These are phyloP conservation scores for Phialophora tarda DNA, from an alignment of 2,329 filamentous ascomycete genomes.

Conservation along the genomic window DNA sequence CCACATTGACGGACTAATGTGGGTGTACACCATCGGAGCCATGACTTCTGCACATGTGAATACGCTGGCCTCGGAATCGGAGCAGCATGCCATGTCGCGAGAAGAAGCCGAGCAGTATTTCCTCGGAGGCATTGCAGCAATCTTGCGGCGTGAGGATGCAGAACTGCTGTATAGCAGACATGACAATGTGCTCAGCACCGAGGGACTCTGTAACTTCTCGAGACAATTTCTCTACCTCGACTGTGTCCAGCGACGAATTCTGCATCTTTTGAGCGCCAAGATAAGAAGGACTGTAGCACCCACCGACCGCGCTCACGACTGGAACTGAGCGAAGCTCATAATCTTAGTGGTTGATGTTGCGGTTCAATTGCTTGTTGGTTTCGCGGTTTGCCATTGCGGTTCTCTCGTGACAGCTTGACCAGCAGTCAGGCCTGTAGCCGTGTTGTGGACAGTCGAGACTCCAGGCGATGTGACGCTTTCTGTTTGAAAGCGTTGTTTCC, in stretches of 20 bases:
- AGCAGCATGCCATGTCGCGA: background rate
- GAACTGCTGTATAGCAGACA: constrained; percentile 6
- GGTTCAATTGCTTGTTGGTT: too few relatives aligned
- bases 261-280: background rate
- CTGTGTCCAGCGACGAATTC: background rate
- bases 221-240: constrained; percentile 9
- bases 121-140: background rate
- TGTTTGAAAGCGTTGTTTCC: background rate
- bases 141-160: constrained; percentile 2
- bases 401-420: too few relatives aligned
- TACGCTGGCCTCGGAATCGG: background rate
- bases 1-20: constrained; percentile 6
- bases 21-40: constrained; percentile 2
- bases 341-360: too few relatives aligned
- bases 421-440: too few relatives aligned
- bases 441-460: background rate
- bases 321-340: background rate
- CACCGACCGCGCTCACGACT: background rate
- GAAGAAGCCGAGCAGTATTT: background rate
- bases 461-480: background rate
- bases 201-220: constrained; percentile 4
- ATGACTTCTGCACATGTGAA: constrained; percentile 1
- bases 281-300: background rate
- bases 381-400: too few relatives aligned
- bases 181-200: constrained; percentile 6